phyloP scores from a whole-genome alignment of 345 rosid species.

The Rubroshorea leprosula region DNA sequence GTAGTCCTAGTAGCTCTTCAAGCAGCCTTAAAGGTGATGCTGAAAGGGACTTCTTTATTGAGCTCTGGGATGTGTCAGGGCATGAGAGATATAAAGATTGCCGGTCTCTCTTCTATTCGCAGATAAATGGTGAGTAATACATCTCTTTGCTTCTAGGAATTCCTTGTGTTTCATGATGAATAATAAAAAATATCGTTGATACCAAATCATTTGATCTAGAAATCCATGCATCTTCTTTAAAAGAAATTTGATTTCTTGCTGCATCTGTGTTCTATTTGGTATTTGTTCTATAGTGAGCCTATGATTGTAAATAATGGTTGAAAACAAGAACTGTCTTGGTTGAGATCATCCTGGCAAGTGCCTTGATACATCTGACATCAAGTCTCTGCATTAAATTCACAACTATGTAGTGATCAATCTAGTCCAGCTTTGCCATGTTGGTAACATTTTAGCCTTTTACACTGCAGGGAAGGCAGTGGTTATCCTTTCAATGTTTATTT shows the following conservation, averaged over 20 bases:
- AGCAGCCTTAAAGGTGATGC: slow-evolving; percentile 82
- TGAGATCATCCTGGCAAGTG: not conserved
- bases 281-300: not conserved
- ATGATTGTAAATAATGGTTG: too few relatives aligned
- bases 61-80: slow-evolving; percentile 99
- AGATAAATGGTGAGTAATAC: slow-evolving; percentile 63
- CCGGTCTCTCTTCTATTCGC: slow-evolving; percentile 89
- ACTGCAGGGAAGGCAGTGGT: too few relatives aligned
- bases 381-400: not conserved
- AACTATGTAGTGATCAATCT: not conserved
- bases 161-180: slow-evolving; percentile 7
- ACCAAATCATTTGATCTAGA: not conserved
- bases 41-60: slow-evolving; percentile 95
- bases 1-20: slow-evolving; percentile 85
- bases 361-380: not conserved
- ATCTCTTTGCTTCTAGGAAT: slow-evolving; percentile 7
- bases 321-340: too few relatives aligned
- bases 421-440: not conserved
- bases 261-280: not conserved
- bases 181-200: not conserved
- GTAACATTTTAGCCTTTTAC: too few relatives aligned
- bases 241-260: not conserved
- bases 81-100: slow-evolving; percentile 98
- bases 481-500: too few relatives aligned
- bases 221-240: not conserved